phyloP scores from a whole-genome alignment of 495 filamentous ascomycete genomes.

The Barbatosphaeria neglecta region DNA sequence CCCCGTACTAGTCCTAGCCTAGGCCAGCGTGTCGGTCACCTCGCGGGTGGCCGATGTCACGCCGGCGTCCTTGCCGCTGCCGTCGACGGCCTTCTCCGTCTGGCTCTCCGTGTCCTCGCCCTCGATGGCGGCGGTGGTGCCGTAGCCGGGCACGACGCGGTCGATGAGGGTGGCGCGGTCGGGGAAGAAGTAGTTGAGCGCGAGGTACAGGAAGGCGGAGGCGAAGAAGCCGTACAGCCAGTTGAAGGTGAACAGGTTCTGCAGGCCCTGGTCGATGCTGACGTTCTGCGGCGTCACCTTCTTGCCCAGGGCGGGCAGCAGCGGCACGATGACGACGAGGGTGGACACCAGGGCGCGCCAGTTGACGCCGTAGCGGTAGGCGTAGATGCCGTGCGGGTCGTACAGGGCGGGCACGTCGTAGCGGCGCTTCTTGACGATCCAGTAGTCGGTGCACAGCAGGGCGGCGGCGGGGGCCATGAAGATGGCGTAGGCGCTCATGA shows the following conservation, averaged over 20 bases:
- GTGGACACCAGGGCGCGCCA: conserved; percentile 30
- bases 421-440: conserved; percentile 30
- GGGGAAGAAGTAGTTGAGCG: conserved; percentile 22
- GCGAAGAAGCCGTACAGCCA: conserved; percentile 22
- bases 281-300: conserved; percentile 14
- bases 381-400: conserved; percentile 21
- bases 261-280: conserved; percentile 11
- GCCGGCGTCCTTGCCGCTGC: too few species aligned
- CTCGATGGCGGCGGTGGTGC: background rate
- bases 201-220: conserved; percentile 20
- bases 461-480: conserved; percentile 36
- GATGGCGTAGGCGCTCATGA: conserved; percentile 39
- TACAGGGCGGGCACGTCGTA: conserved; percentile 33
- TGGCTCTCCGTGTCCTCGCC: conserved; percentile 1
- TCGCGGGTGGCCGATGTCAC: too few species aligned
- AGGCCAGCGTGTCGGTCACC: background rate
- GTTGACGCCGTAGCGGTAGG: conserved; percentile 22
- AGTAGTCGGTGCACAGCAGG: conserved; percentile 36
- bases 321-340: conserved; percentile 21
- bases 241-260: conserved; percentile 23
- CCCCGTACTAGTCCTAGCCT: background rate
- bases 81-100: background rate
- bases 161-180: conserved; percentile 17
- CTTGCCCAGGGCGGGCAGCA: conserved; percentile 15
- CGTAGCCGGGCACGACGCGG: conserved; percentile 1